Evolutionary conservation across 148 eudicot genomes (phyloP).

Genomic region (Amaranthus hypochondriacus): DNA sequence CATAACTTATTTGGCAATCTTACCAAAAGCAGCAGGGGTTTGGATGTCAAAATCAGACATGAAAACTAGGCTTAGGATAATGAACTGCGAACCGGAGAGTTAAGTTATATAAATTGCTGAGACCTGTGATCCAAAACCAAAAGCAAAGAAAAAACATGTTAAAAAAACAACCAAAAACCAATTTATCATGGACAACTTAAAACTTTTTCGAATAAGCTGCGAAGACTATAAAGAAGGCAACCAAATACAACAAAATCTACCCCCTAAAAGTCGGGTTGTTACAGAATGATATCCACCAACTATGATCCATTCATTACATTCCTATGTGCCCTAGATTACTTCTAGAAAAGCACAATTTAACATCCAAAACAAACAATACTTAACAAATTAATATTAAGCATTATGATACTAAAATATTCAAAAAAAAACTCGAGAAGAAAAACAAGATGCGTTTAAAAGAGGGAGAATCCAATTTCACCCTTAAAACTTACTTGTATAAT

Average conservation of each 20-base stretch:
- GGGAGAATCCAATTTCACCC: not conserved
- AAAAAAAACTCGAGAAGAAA: no score
- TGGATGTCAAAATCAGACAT: constrained; percentile 65
- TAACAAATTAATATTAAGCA: no score
- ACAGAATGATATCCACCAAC: no score
- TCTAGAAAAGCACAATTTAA: no score
- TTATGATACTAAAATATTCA: no score
- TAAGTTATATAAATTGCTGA: constrained; percentile 31
- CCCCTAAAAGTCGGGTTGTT: no score
- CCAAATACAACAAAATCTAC: no score
- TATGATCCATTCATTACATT: no score
- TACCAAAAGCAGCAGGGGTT: constrained; percentile 60
- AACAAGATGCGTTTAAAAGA: not conserved
- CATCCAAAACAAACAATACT: no score
- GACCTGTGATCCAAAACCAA: constrained; percentile 31
- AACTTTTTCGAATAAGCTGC: not conserved
- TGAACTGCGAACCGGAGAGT: constrained; percentile 18
- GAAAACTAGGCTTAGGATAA: constrained; percentile 38
- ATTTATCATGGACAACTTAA: not conserved
- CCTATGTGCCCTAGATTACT: no score
- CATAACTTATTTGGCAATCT: constrained; percentile 6
- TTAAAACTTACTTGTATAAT: no score
- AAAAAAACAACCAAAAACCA: not conserved
- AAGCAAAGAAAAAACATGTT: not conserved
- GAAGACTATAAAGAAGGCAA: no score